Base-by-base conservation (phyloP, 2,329 filamentous ascomycete species). In the Hypoxylon sp. region DNA sequence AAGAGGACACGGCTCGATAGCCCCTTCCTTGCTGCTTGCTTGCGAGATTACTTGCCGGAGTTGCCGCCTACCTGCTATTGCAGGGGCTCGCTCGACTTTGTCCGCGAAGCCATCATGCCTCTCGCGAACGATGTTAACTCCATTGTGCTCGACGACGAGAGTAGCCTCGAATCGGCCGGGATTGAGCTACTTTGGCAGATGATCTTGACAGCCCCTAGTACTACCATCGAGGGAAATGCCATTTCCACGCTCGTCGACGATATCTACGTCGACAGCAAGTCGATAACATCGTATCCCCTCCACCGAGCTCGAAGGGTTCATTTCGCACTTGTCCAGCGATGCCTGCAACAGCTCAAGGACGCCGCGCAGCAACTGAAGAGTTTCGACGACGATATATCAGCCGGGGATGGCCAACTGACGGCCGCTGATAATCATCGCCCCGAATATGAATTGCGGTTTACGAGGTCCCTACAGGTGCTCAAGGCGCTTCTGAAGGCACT, bases 111-210 rank as follows among this genome's bases (percentile, higher is more conserved):
- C 9, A 73, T 87, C 11, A 57, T 81, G 24, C 76, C 77, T 4
- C 75, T 81, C 33, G 74, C 85, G 4, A 78, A 79, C 27, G 76
- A 80, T 27, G 64, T 69, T 4, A 69, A 71, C 20, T 77, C 77
- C 18, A 77, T 81, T 45, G 69, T 80, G 17, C 73, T 86, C 18
- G 80, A 84, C 52, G 81, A 84, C 41, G 77, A 80, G 6, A 75
- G 79, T n/a, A 75, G 79, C 9, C 70, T 84, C 23, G 77, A 82
- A 63, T 82, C 78, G 59, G 83, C 74, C 63, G 84, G 77, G 21
- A 79, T 83, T 38, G 89, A 95, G 65, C 83, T 92, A 55, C 78
- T 97, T n/a, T 97, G 93, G 93, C 85, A 86, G 20, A 85, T 97
- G 66, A 86, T 94, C 27, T 77, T 96, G 49, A 87, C 84, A 13